Evolutionary conservation across 2,329 filamentous ascomycete species (phyloP), one percentile per base, ranked within the genome.

Genomic region (Cladosporium sp.): DNA sequence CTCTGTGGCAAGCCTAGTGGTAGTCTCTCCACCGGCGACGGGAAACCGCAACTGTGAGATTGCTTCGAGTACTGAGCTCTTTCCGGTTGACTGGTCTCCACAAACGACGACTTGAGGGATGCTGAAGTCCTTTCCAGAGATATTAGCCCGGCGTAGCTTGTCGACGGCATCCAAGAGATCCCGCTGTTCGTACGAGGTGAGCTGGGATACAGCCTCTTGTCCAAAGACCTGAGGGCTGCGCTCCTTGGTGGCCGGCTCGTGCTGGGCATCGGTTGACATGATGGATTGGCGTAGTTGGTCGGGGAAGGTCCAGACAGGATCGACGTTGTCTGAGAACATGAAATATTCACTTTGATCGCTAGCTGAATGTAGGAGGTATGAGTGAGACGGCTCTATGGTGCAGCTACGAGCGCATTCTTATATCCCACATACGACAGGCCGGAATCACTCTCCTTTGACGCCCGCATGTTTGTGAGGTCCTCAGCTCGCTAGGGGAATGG

Each of bases 21-120:
- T 43, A 8, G n/a, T 4, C 39, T 21, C 3, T 18, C 3, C 39
- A 43, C 59, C 43, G 26, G 43, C 32, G 26, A 54, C 32, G 16
- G 43, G 59, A 28, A 62, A 62, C 8, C 28, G 43, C 8, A 62
- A 32, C 39, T 39, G 43, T 10, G 46, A 49, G 23, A 62, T 62
- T 23, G 59, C 59, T 28, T 63, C 49, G 30, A 63, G 60, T 6
- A 63, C 60, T 5, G 48, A 54, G 51, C 60, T 63, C 34, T 63
- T 63, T 3, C 60, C 60, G 23, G 48, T 14, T 3, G 60, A 63
- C 26, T 63, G 60, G 46, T 63, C 60, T 18, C 60, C 60, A 53
- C 46, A 62, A 16, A 62, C 59, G 30, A 62, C 18, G 28, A 54
- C 28, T 28, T 53, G 59, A n/a, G 59, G 59, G 14, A 62, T 23